Conservation (phyloP, 1,284 basidiomycete genomes). For the Trichosporon coremiiforme region DNA sequence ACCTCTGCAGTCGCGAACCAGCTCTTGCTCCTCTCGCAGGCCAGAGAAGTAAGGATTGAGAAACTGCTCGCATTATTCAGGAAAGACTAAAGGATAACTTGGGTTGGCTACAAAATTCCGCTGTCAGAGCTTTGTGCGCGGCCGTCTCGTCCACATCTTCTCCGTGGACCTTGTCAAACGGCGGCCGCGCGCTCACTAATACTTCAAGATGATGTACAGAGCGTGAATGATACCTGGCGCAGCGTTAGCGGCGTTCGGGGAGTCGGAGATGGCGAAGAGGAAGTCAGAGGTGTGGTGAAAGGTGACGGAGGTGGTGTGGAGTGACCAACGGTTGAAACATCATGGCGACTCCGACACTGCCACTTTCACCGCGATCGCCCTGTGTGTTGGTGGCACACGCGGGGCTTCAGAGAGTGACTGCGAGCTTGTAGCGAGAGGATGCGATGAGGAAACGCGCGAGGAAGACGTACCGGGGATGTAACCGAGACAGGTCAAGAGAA, state of each 20-base stretch:
- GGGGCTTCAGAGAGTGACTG: no score
- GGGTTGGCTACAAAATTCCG: slow-evolving; percentile 10
- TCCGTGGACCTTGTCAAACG: background rate
- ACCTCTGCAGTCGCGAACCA: no score
- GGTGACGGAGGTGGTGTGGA: background rate
- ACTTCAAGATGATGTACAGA: slow-evolving; percentile 50
- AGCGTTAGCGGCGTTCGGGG: background rate
- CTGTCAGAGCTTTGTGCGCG: background rate
- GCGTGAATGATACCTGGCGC: slow-evolving; percentile 46
- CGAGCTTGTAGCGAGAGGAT: background rate
- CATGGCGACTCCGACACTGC: background rate
- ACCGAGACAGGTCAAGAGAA: slow-evolving; percentile 50
- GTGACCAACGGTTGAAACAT: background rate
- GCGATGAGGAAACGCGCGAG: background rate
- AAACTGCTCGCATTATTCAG: slow-evolving; percentile 11
- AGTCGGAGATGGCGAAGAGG: background rate
- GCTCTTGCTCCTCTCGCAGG: no score
- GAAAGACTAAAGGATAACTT: background rate
- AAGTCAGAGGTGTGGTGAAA: background rate
- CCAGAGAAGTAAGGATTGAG: no score
- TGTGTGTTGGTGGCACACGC: background rate
- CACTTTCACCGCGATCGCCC: background rate
- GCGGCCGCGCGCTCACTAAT: slow-evolving; percentile 20
- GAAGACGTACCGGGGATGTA: slow-evolving; percentile 45
- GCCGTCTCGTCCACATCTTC: slow-evolving; percentile 1